Base-by-base conservation (phyloP, 2,329 filamentous ascomycete species). In the Nothomitra cinnamomea region DNA sequence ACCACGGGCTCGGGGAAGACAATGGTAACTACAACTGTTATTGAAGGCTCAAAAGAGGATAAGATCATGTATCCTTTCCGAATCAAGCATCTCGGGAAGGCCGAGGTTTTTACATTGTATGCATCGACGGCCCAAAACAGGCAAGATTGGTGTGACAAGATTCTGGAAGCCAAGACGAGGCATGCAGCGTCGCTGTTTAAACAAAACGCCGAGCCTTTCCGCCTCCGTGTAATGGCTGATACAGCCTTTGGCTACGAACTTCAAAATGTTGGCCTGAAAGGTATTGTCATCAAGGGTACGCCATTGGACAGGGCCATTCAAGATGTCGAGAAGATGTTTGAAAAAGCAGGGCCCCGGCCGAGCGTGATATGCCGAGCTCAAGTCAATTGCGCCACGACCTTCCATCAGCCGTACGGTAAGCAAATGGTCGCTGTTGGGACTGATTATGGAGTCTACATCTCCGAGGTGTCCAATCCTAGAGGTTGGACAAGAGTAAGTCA, bases 191-290 rank as follows among this genome's bases (percentile, higher is more conserved):
- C 89, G 2, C 72, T 96, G 3, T 85, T 86, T 66, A 81, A 85
- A 2, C 92, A 98, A 63, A 94, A 96, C 63, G 90, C 92, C 0
- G 92, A 98, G 66, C 92, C 92, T 0, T 98, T 98, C 76, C 78
- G 87, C 51, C 72, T 98, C 6, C 82, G 87, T 21, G 88, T 98
- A 7, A 82, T 98, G 64, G 89, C 92, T 0, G 92, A 98, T 64
- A 83, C 85, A 43, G 86, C 89, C 0, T 98, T 98, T 66, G 82
- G 83, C 10, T 89, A 88, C 61, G 87, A 94, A 59, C 69, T 72
- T 2, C 65, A 76, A 54, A 75, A 78, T 2, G 70, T 74, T 48
- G 71, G 78, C 40, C 75, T 79, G 12, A 83, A 77, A 64, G 79
- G 79, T 55, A 84, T 95, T 19, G 78, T 84, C 7, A 92, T 98